Conservation (phyloP, 2,329 filamentous ascomycete species). For the Thermothelomyces thermophilus region DNA sequence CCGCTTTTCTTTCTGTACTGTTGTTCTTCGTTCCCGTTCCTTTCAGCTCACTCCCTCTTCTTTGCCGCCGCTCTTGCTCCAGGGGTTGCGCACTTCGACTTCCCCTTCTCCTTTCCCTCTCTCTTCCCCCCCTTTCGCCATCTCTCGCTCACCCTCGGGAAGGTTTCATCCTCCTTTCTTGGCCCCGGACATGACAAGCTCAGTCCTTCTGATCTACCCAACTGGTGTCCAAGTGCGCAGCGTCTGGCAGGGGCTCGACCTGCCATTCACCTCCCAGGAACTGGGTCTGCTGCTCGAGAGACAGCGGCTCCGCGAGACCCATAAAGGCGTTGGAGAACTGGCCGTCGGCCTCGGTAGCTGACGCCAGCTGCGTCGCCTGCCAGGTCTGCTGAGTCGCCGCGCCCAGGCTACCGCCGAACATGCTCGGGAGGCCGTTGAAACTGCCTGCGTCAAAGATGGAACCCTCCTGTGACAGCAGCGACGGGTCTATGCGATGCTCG, state of each 20-base stretch:
- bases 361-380: conserved; percentile 11
- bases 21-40: no score
- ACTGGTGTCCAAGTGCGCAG: conserved; percentile 24
- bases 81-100: no score
- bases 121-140: no score
- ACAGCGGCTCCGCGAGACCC: conserved; percentile 26
- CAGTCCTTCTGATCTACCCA: conserved; percentile 21
- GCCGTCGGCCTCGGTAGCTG: conserved; percentile 14
- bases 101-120: no score
- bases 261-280: conserved; percentile 26
- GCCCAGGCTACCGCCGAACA: conserved; percentile 10
- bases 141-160: no score
- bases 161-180: no score
- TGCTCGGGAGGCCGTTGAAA: conserved; percentile 11
- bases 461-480: conserved; percentile 23
- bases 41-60: background rate
- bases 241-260: conserved; percentile 22
- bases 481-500: conserved; percentile 28
- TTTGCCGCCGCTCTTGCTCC: background rate
- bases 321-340: conserved; percentile 22
- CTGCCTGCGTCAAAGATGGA: conserved; percentile 21
- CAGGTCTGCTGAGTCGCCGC: conserved; percentile 15
- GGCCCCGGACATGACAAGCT: no score
- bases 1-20: no score
- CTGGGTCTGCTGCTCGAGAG: conserved; percentile 21